phyloP scores from a whole-genome alignment of 306 rosid genomes.

The Spatholobus suberectus region DNA sequence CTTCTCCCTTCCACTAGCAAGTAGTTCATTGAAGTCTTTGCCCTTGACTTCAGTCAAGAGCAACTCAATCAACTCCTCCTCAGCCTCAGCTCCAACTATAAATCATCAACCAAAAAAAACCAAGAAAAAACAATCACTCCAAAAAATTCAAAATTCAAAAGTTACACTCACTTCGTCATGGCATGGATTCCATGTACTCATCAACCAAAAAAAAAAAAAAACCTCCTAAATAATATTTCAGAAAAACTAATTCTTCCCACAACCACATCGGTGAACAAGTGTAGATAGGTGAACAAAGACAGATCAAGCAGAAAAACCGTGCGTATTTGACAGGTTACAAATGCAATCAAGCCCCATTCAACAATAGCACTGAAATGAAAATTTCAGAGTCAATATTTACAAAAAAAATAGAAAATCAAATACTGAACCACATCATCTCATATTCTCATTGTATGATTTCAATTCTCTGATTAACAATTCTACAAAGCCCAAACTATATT shows the following conservation, averaged over 20 bases:
- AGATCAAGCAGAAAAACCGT: background rate
- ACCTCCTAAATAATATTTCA: background rate
- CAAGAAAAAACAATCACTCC: background rate
- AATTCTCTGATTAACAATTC: background rate
- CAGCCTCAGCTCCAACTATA: conserved; percentile 73
- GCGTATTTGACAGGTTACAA: background rate
- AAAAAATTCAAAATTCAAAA: background rate
- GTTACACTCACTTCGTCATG: background rate
- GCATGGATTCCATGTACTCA: background rate
- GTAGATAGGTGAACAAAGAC: background rate
- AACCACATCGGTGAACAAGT: background rate
- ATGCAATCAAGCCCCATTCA: background rate
- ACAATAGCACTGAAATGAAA: background rate
- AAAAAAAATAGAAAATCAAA: background rate
- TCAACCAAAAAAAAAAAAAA: background rate
- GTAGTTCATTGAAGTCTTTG: conserved; percentile 66
- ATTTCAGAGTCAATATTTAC: background rate
- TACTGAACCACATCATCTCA: background rate
- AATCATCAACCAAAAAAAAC: no score
- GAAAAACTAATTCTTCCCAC: background rate
- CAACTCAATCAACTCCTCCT: conserved; percentile 52
- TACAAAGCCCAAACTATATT: background rate
- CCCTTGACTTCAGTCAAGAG: conserved; percentile 66
- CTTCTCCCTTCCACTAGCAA: conserved; percentile 77
- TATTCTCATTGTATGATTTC: background rate